A percentile compares a stretch with the other conserved stretches of the same genome.
phyloP scores from a whole-genome alignment of 257 asterid species.

The Fraxinus pennsylvanica region DNA sequence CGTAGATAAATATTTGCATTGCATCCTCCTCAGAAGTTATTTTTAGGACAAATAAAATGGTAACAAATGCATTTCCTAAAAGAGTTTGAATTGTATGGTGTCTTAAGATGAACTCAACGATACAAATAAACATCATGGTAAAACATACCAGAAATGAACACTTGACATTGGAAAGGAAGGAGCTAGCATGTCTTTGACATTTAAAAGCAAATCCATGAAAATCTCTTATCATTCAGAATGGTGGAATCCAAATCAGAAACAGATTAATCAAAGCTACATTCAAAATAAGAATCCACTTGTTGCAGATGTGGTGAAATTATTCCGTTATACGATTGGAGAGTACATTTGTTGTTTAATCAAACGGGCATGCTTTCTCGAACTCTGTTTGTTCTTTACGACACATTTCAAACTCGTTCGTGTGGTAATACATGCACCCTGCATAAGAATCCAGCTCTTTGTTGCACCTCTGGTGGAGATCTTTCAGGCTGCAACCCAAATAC shows the following conservation, averaged over 20 bases:
- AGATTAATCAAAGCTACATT: not conserved
- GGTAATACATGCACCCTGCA: conserved; percentile 93
- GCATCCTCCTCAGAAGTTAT: too few relatives aligned
- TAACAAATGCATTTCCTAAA: too few relatives aligned
- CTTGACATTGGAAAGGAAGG: not conserved
- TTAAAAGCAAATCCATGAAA: not conserved
- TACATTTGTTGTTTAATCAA: conserved; percentile 1
- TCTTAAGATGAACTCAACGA: not conserved
- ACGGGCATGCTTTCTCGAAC: conserved; percentile 83
- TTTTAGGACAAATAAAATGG: too few relatives aligned
- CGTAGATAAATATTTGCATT: too few relatives aligned
- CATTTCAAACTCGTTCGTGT: conserved; percentile 84
- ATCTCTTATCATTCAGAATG: not conserved
- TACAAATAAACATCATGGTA: not conserved
- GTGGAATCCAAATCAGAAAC: conserved; percentile 1
- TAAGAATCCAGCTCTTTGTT: conserved; percentile 85
- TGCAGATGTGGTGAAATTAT: conserved; percentile 3
- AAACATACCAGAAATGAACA: not conserved
- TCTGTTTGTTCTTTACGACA: conserved; percentile 89
- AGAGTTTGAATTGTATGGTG: not conserved
- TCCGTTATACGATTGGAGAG: not conserved
- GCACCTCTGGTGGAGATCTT: conserved; percentile 85
- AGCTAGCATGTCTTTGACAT: not conserved
- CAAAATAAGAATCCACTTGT: not conserved
- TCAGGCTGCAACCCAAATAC: conserved; percentile 52